Conservation (phyloP, 495 filamentous ascomycete species). For the Parachaetomium inaequale region DNA sequence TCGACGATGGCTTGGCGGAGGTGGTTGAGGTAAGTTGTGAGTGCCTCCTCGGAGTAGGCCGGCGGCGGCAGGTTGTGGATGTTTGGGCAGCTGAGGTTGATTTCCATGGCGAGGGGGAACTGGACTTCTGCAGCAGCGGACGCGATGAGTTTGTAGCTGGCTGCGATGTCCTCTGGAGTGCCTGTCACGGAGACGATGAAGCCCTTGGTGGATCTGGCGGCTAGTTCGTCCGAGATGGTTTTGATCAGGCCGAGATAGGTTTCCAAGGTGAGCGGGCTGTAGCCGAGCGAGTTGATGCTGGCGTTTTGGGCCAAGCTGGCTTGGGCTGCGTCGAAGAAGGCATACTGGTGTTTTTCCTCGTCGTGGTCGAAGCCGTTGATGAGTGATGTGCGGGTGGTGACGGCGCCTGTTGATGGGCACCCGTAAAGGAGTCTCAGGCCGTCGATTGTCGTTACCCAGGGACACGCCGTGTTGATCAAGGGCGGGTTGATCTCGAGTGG, state of each 20-base stretch:
- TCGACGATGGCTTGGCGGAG: slow-evolving; percentile 22
- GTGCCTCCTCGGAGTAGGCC: slow-evolving; percentile 51
- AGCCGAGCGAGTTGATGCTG: slow-evolving; percentile 67
- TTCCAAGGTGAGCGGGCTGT: slow-evolving; percentile 62
- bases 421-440: slow-evolving; percentile 56
- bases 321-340: slow-evolving; percentile 58
- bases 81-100: slow-evolving; percentile 74
- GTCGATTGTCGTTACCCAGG: slow-evolving; percentile 61
- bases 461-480: slow-evolving; percentile 65
- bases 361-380: slow-evolving; percentile 58
- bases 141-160: slow-evolving; percentile 41
- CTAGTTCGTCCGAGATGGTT: slow-evolving; percentile 34
- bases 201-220: slow-evolving; percentile 41
- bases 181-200: slow-evolving; percentile 73
- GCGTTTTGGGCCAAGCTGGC: slow-evolving; percentile 32
- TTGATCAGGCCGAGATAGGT: slow-evolving; percentile 58
- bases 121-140: neutral
- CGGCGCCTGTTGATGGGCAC: slow-evolving; percentile 59
- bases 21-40: slow-evolving; percentile 47
- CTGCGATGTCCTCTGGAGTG: slow-evolving; percentile 42
- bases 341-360: slow-evolving; percentile 57
- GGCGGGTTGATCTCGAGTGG: slow-evolving; percentile 55
- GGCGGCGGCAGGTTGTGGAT: slow-evolving; percentile 63
- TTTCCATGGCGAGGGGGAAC: slow-evolving; percentile 56
- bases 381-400: slow-evolving; percentile 65